These are phyloP conservation scores for Suillus alpinus DNA, from an alignment of 768 basidiomycete species.

Conservation along the genomic window DNA sequence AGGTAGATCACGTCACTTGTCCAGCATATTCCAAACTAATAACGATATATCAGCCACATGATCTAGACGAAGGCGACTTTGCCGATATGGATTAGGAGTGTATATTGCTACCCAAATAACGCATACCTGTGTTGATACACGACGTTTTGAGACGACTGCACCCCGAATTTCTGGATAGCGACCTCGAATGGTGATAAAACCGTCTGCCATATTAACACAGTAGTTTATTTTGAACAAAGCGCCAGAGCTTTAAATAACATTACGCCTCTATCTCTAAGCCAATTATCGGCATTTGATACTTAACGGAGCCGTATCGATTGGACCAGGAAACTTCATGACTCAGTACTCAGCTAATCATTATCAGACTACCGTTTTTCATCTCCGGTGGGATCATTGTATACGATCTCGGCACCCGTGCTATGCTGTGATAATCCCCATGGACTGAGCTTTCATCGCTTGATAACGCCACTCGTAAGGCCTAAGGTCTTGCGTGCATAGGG, in stretches of 20 bases:
- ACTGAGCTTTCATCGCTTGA: not conserved
- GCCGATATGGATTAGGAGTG: conserved; percentile 57
- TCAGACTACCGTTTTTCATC: not conserved
- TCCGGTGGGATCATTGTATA: not conserved
- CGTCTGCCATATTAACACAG: no score
- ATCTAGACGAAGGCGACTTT: conserved; percentile 93
- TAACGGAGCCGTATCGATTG: not conserved
- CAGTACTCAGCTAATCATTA: no score
- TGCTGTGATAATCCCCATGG: not conserved
- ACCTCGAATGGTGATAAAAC: not conserved
- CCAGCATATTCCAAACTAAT: conserved; percentile 9
- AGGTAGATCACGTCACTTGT: conserved; percentile 45
- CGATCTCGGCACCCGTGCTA: not conserved
- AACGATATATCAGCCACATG: conserved; percentile 62
- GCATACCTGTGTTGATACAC: not conserved
- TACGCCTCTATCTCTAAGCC: not conserved
- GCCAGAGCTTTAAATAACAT: not conserved
- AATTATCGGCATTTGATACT: not conserved
- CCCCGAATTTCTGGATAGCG: not conserved
- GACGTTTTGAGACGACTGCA: not conserved
- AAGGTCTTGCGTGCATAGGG: not conserved
- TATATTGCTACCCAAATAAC: no score
- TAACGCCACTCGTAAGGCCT: not conserved
- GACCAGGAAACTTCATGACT: not conserved
- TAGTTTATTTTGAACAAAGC: no score